Conservation (phyloP, 257 asterid species). For the Paulownia fortunei region DNA sequence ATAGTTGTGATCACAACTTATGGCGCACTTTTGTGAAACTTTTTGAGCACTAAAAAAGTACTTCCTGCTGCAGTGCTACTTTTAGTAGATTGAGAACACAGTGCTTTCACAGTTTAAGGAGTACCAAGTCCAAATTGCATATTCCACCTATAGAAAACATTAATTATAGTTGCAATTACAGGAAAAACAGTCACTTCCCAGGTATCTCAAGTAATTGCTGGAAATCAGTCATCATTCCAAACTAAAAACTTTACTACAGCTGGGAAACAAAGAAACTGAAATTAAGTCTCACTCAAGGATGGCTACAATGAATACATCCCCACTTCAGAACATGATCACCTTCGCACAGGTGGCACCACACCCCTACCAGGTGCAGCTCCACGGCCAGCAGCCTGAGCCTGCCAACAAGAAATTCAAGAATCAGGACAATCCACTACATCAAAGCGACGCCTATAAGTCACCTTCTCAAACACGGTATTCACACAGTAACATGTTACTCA, state of each 20-base stretch:
- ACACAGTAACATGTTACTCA: no score
- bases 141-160: neutral
- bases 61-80: no score
- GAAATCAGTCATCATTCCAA: conserved; percentile 22
- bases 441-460: neutral
- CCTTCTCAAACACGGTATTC: neutral
- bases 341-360: conserved; percentile 73
- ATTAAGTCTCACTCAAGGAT: no score
- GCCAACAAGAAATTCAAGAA: conserved; percentile 27
- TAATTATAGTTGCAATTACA: conserved; percentile 7
- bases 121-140: neutral
- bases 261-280: neutral
- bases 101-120: neutral
- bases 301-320: no score
- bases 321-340: conserved; percentile 62
- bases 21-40: no score
- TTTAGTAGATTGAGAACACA: no score
- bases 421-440: conserved; percentile 18
- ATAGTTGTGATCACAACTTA: no score
- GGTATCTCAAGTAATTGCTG: neutral
- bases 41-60: no score
- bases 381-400: conserved; percentile 96
- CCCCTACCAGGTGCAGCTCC: conserved; percentile 91
- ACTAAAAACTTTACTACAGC: neutral
- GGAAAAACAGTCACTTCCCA: neutral